phyloP scores from a whole-genome alignment of 1,284 basidiomycete genomes.

The Sporisorium sorghi region DNA sequence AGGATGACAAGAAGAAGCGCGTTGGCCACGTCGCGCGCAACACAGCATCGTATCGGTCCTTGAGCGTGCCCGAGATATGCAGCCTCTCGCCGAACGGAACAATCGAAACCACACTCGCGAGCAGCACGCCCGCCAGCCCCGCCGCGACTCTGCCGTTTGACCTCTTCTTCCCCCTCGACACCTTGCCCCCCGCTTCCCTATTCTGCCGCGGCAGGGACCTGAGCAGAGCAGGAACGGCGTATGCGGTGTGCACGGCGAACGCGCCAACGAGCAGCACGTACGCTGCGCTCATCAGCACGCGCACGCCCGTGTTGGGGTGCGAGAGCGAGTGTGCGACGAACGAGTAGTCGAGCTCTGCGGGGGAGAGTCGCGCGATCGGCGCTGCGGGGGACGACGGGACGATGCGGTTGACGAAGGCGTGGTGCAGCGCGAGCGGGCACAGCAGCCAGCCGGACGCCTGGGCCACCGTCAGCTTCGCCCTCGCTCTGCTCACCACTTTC shows the following conservation, averaged over 20 bases:
- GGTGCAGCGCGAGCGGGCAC: conserved; percentile 41
- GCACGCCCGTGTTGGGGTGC: conserved; percentile 10
- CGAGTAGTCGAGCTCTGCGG: conserved; percentile 61
- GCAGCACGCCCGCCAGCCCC: conserved; percentile 9
- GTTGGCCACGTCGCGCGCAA: conserved; percentile 20
- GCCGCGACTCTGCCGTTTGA: conserved; percentile 5
- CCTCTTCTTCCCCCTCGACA: background rate
- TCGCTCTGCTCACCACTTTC: background rate
- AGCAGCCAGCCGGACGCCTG: conserved; percentile 48
- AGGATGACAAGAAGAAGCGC: conserved; percentile 12
- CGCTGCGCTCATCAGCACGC: conserved; percentile 7
- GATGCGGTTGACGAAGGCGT: conserved; percentile 56
- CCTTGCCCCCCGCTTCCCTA: background rate
- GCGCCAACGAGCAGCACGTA: conserved; percentile 39
- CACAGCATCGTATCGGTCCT: conserved; percentile 39
- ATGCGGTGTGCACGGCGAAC: conserved; percentile 32
- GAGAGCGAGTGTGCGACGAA: conserved; percentile 53
- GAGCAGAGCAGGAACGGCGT: conserved; percentile 21
- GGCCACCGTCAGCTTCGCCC: conserved; percentile 7
- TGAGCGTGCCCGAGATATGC: conserved; percentile 27
- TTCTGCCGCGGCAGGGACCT: background rate
- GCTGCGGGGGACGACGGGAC: conserved; percentile 26
- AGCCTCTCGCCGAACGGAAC: conserved; percentile 18
- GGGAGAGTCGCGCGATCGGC: conserved; percentile 51
- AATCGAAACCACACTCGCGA: conserved; percentile 31